These are phyloP conservation scores for Cercospora sp. DNA, from an alignment of 2,329 filamentous ascomycete genomes.

Conservation along the genomic window DNA sequence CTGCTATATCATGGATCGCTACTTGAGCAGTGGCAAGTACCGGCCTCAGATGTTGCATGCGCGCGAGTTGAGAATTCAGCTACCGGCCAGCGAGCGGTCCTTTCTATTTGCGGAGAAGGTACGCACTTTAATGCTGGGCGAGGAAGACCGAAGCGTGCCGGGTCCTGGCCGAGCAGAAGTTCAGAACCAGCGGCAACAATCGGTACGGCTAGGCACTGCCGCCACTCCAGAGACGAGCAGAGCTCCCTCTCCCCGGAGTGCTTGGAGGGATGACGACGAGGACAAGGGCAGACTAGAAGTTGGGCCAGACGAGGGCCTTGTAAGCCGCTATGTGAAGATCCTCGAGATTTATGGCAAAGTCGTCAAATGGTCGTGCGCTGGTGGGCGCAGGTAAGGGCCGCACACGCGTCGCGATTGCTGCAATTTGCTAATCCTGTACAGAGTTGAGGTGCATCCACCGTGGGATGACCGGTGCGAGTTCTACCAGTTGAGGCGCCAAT, in stretches of 20 bases:
- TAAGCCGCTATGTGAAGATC: constrained; percentile 55
- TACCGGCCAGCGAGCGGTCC: constrained; percentile 66
- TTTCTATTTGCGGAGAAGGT: constrained; percentile 65
- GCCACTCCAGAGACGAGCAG: constrained; percentile 27
- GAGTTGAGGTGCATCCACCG: constrained; percentile 57
- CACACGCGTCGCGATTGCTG: not conserved
- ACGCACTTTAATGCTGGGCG: constrained; percentile 52
- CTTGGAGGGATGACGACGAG: constrained; percentile 34
- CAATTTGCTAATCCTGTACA: constrained; percentile 12
- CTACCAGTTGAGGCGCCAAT: constrained; percentile 52
- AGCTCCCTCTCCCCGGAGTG: constrained; percentile 23
- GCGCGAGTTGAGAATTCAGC: constrained; percentile 63
- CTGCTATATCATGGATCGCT: constrained; percentile 70
- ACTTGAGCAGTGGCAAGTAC: constrained; percentile 65
- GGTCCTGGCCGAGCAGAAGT: constrained; percentile 43
- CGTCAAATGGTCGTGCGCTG: constrained; percentile 61
- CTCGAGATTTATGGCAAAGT: constrained; percentile 58
- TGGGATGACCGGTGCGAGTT: constrained; percentile 62
- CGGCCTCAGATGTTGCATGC: constrained; percentile 61
- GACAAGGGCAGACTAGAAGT: constrained; percentile 55
- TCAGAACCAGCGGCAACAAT: constrained; percentile 52
- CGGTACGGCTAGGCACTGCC: constrained; percentile 34
- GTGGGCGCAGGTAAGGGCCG: constrained; percentile 52
- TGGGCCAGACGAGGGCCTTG: constrained; percentile 50
- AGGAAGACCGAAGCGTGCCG: constrained; percentile 43